Evolutionary conservation across 2,329 filamentous ascomycete species (phyloP), one percentile per base, ranked within the genome.

Genomic region (Colletotrichum coccodes): DNA sequence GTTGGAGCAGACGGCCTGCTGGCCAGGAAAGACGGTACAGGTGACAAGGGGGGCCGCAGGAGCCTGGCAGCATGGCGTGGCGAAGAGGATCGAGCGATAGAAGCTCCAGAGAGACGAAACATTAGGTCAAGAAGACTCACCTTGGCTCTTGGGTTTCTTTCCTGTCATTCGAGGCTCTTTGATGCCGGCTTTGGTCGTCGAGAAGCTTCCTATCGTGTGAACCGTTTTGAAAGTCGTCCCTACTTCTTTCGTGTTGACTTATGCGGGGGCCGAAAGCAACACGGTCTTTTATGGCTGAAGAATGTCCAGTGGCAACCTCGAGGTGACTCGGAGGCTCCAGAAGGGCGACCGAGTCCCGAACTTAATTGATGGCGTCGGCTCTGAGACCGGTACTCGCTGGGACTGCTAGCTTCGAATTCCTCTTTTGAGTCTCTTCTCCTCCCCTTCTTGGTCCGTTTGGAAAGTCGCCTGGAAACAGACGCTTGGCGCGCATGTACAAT

Each of bases 401-500:
- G 26, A 1, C 28, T 14, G 32, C 57, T 30, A 44, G 14, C 21
- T 38, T 28, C 6, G 32, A 50, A 44, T 14, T 21, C 34, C 21
- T 21, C 57, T n/a, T 60, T 71, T 70, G 71, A 73, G 65, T 71
- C 68, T 72, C 60, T 72, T 72, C 53, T 72, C 34, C 23, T 26
- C 53, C 71, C 67, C 73, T 56, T 73, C 72, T 71, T 11, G 72
- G 77, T 12, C 34, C n/a, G 70, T 74, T 60, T 73, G 75, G 70
- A 69, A 75, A 72, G 76, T 75, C 77, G 38, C 30, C 47, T 30
- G 34, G 6, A 28, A 34, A 6, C 21, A 49, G 9, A 58, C 34
- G 66, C 81, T 82, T 82, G 80, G 79, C 79, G 76, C 77, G 77
- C 79, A 82, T 78, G 72, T 75, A 77, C 70, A 77, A 71, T 72